These are phyloP conservation scores for Chlorella variabilis DNA, from an alignment of 163 green algal genomes.

Conservation along the genomic window DNA sequence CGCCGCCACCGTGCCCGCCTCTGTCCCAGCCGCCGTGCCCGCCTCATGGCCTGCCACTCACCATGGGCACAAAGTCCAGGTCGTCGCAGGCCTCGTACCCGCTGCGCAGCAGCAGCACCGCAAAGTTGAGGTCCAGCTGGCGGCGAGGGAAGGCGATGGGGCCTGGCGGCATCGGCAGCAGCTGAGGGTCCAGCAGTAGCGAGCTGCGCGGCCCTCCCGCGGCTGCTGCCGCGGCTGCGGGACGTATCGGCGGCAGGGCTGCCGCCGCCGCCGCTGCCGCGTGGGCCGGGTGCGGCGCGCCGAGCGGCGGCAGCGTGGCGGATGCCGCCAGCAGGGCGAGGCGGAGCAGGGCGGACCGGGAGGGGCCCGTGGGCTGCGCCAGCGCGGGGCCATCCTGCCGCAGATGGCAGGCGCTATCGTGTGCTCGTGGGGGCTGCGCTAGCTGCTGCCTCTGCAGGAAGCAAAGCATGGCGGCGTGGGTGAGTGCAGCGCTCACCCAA, in stretches of 20 bases:
- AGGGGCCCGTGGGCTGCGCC: background rate
- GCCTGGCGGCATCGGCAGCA: conserved; percentile 42
- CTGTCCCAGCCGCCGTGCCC: too few relatives aligned
- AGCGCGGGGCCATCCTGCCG: too few relatives aligned
- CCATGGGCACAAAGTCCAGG: conserved; percentile 46
- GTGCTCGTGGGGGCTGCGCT: too few relatives aligned
- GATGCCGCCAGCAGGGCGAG: background rate
- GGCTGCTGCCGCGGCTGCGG: background rate
- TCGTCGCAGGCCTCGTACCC: conserved; percentile 82
- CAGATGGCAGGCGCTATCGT: too few relatives aligned
- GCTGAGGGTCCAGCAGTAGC: conserved; percentile 24
- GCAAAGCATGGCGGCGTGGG: too few relatives aligned
- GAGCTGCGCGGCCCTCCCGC: background rate
- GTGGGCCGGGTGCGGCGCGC: too few relatives aligned
- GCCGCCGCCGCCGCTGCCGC: background rate
- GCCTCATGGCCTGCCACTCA: background rate
- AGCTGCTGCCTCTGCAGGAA: too few relatives aligned
- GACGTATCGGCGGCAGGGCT: background rate
- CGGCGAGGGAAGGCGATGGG: conserved; percentile 63
- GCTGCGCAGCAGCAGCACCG: conserved; percentile 84
- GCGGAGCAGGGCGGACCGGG: background rate
- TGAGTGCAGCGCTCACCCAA: too few relatives aligned
- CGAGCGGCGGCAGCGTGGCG: too few relatives aligned
- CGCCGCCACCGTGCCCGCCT: too few relatives aligned
- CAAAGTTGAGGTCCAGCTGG: conserved; percentile 74